Base-by-base conservation (phyloP, 805 yeast genomes). In the Lipomyces sp. region DNA sequence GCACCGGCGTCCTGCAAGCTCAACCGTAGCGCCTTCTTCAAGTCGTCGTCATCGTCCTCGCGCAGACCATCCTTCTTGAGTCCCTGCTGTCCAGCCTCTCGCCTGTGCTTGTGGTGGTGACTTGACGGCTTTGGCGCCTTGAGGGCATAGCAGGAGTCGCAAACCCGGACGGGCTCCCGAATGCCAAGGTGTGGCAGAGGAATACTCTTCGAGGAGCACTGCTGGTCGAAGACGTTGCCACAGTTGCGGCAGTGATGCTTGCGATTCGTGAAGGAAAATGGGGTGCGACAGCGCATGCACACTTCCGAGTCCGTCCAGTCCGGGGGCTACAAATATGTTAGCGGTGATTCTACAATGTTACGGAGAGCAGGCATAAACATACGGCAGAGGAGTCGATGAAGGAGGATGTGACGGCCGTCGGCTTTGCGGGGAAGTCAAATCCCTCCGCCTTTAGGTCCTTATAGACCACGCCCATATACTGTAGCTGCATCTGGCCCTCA, bases 171-270 rank as follows among this genome's bases (percentile, higher is more conserved):
- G 0, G 95, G 87, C 47, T 84, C 87, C 57, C 80, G 79, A 36
- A 93, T 87, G 0, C 98, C 98, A 43, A 87, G 74, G 40, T 84
- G 83, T 0, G 95, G 91, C 49, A 93, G 71, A 8, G 90, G 82
- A 31, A 82, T 72, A 43, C 68, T 73, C 59, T 86, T 80, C 1
- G 83, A 72, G n/a, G 97, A 87, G 68, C 95, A 95, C 4, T 79
- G 76, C 58, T 86, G 90, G 67, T 95, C 83, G 64, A 77, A 91
- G 0, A 88, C 96, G 2, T 97, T 97, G 22, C 98, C 98, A 70
- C 98, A 93, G 45, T 95, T 84, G 46, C 98, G 77, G 68, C 98
- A 93, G 69, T 93, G 98, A 67, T 93, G 98, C 66, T 91, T 89
- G 63, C 98, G 77, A 66, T 86, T 89, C 53, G 90, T 71, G 65